Evolutionary conservation across 1,284 basidiomycete species (phyloP).

Genomic region (Moniliophthora roreri): DNA sequence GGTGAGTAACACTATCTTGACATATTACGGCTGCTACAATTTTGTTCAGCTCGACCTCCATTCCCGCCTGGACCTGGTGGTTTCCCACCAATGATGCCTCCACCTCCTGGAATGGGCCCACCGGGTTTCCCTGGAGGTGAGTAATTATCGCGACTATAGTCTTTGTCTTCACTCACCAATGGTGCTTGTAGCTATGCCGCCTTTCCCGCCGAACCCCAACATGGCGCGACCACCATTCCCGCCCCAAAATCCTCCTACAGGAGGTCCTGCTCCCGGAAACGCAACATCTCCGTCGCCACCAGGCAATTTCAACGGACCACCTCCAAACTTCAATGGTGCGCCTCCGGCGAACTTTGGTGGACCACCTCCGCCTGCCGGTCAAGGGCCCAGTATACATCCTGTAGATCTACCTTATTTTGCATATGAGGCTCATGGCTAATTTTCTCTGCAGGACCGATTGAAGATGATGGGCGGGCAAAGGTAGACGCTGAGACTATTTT

Average conservation of each 20-base stretch:
- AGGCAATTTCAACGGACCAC: constrained; percentile 30
- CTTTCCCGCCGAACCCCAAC: constrained; percentile 42
- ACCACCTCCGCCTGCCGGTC: constrained; percentile 16
- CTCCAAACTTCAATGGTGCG: constrained; percentile 18
- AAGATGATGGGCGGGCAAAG: constrained; percentile 2
- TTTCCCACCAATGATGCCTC: constrained; percentile 22
- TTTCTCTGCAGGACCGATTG: background rate
- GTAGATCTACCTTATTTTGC: background rate
- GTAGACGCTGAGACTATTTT: background rate
- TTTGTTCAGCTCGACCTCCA: constrained; percentile 55
- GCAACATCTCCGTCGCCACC: constrained; percentile 37
- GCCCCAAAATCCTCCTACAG: constrained; percentile 42
- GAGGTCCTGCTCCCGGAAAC: constrained; percentile 21
- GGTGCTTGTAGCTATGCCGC: constrained; percentile 12
- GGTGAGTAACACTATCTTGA: constrained; percentile 24
- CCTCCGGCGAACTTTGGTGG: constrained; percentile 26
- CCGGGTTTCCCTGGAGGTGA: constrained; percentile 12
- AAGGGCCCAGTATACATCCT: constrained; percentile 3
- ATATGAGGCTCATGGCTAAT: no score
- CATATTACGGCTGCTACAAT: constrained; percentile 6
- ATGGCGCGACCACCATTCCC: constrained; percentile 49
- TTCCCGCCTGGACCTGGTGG: constrained; percentile 61
- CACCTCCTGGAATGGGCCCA: constrained; percentile 14
- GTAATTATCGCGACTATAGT: background rate
- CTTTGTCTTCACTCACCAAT: background rate